These are phyloP conservation scores for Diutina mesorugosa DNA, from an alignment of 1,139 yeast genomes.

Conservation along the genomic window DNA sequence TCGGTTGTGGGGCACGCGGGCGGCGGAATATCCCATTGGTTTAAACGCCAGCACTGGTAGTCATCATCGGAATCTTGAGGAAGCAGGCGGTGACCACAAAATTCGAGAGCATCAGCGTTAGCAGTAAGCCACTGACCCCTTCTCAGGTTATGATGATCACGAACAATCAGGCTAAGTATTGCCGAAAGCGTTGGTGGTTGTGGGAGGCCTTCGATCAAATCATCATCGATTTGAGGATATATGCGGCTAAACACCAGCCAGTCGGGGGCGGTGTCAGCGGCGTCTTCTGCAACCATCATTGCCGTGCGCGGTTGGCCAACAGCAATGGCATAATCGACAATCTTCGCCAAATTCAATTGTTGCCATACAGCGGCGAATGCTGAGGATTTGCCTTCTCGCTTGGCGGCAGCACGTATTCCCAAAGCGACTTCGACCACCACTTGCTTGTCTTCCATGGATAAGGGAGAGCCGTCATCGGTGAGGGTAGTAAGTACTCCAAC, in stretches of 20 bases:
- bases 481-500: conserved; percentile 6
- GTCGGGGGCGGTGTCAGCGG: conserved; percentile 5
- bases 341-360: conserved; percentile 22
- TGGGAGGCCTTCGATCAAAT: conserved; percentile 52
- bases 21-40: conserved; percentile 54
- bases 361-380: conserved; percentile 14
- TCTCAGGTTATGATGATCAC: conserved; percentile 22
- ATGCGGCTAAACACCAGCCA: conserved; percentile 17
- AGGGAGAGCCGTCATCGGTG: not conserved
- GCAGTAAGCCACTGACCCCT: conserved; percentile 7
- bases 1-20: conserved; percentile 17
- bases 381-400: conserved; percentile 19
- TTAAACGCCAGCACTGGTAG: conserved; percentile 53
- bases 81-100: not conserved
- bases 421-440: conserved; percentile 27
- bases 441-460: conserved; percentile 9
- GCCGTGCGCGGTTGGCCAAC: conserved; percentile 25
- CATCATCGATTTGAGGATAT: conserved; percentile 43
- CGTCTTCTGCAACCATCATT: conserved; percentile 44
- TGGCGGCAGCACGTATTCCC: conserved; percentile 32
- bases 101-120: not conserved
- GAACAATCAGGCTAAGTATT: conserved; percentile 31
- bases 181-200: conserved; percentile 37
- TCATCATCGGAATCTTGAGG: not conserved
- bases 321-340: conserved; percentile 4